Base-by-base conservation (phyloP, 371 early-diverging fungal genomes). In the Apophysomyces trapeziformis region DNA sequence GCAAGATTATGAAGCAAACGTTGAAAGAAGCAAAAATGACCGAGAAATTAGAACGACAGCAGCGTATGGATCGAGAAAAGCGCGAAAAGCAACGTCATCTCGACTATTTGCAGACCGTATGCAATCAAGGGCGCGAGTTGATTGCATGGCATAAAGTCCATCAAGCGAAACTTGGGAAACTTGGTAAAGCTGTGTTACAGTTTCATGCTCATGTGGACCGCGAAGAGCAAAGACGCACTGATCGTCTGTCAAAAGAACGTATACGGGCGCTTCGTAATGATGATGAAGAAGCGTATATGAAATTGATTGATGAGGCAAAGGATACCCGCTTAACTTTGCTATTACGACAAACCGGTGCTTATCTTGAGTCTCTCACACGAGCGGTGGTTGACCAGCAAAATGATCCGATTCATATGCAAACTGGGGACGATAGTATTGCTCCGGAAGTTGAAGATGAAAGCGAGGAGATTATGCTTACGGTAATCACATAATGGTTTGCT, bases 261-360 rank as follows among this genome's bases (percentile, higher is more conserved):
- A 80, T 98, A 57, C 85, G 91, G 66, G 96, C 97, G n/a, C 84
- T 97, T 66, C 91, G 92, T 71, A 85, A 90, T 61, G 94, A 95
- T 82, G 95, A 97, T 80, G 99, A 98, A 78, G 96, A 94, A 64
- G 96, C 94, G 1, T 97, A 98, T 75, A 76, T 96, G 71, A 91
- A 93, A 71, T 88, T 98, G 57, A 86, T 98, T 64, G 96, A 96
- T 74, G 83, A 95, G 78, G 91, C 92, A 35, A 98, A 98, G 77
- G 95, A 97, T 73, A 95, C 92, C 16, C 95, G 97, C 72, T 89
- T 97, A 65, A 89, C 93, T 18, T 89, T 94, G 70, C 73, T 98
- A 66, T 76, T 98, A 57, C 73, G 81, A 61, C 96, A 97, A 79
- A 98, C 99, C 2, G 90, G 94, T 69, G 64, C 85, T 41, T 98